These are phyloP conservation scores for Cryptococcus neoformans DNA, from an alignment of 1,284 basidiomycete species.

Conservation along the genomic window DNA sequence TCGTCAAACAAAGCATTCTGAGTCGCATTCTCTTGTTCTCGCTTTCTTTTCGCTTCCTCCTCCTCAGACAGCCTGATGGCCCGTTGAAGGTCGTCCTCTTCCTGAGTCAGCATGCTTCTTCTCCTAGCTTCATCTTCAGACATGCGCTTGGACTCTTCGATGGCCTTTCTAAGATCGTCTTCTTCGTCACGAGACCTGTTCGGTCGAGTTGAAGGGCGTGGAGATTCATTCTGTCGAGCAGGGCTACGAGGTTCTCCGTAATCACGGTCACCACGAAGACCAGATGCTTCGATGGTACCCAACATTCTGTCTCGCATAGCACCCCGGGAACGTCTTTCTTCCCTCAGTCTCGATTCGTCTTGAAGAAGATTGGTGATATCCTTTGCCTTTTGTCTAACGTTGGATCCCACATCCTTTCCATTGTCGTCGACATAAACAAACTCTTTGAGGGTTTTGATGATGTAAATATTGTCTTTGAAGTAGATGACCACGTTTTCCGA, in stretches of 20 bases:
- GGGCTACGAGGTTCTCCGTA: slow-evolving; percentile 47
- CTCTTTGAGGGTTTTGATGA: slow-evolving; percentile 98
- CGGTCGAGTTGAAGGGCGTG: slow-evolving; percentile 4
- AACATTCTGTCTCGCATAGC: slow-evolving; percentile 95
- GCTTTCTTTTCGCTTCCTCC: slow-evolving; percentile 71
- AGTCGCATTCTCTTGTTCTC: slow-evolving; percentile 70
- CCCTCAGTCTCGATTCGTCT: slow-evolving; percentile 80
- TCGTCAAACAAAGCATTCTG: slow-evolving; percentile 81
- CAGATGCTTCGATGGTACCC: slow-evolving; percentile 54
- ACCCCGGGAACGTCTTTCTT: slow-evolving; percentile 76
- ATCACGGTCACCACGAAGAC: slow-evolving; percentile 50
- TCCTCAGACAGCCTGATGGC: slow-evolving; percentile 83
- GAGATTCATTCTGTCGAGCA: not conserved
- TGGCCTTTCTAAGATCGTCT: slow-evolving; percentile 73
- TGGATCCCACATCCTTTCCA: slow-evolving; percentile 95
- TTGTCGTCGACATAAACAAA: slow-evolving; percentile 97
- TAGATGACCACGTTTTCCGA: slow-evolving; percentile 99
- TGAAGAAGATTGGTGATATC: slow-evolving; percentile 96
- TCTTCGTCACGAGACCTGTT: slow-evolving; percentile 58
- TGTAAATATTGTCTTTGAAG: slow-evolving; percentile 95
- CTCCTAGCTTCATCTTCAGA: slow-evolving; percentile 70
- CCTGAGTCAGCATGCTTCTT: slow-evolving; percentile 41
- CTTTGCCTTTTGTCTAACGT: slow-evolving; percentile 98
- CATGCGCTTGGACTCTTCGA: slow-evolving; percentile 80
- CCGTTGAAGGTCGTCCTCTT: slow-evolving; percentile 71